Percentiles rank a stretch among this genome's conserved stretches.
These are phyloP conservation scores for Tricholoma hemisulphureum DNA, from an alignment of 768 basidiomycete genomes.

Conservation along the genomic window DNA sequence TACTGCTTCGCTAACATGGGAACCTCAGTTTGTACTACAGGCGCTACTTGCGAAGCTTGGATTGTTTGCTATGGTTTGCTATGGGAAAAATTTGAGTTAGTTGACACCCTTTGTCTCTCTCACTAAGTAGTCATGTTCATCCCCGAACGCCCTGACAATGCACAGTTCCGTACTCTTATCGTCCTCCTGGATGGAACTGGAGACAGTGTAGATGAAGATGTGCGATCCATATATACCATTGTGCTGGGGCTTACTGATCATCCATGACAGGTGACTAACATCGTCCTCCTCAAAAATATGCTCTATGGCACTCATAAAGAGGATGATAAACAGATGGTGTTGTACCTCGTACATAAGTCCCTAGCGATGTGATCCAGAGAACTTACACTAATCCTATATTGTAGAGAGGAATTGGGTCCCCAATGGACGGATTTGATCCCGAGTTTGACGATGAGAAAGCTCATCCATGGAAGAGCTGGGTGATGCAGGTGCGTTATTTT, in stretches of 20 bases:
- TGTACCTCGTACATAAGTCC: neutral
- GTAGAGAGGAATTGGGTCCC: slow-evolving; percentile 1
- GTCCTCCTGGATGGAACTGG: slow-evolving; percentile 5
- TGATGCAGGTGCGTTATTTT: neutral
- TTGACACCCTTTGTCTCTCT: neutral
- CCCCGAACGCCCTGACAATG: neutral
- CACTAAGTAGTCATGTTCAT: slow-evolving; percentile 1
- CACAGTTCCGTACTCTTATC: slow-evolving; percentile 2
- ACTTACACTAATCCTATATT: neutral
- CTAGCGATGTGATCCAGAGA: neutral
- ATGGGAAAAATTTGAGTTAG: no score
- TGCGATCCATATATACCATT: neutral
- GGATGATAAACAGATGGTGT: slow-evolving; percentile 3
- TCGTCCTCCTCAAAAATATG: slow-evolving; percentile 2
- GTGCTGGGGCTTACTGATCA: neutral
- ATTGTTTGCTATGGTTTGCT: neutral
- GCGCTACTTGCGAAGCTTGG: no score
- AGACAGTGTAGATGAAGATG: slow-evolving; percentile 3
- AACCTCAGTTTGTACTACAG: no score
- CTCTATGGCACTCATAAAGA: neutral
- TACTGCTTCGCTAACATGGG: no score
- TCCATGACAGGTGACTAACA: slow-evolving; percentile 1
- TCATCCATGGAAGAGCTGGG: slow-evolving; percentile 3
- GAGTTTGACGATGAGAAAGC: slow-evolving; percentile 1
- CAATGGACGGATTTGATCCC: slow-evolving; percentile 1